Percentiles rank a stretch among this genome's conserved stretches.
These are phyloP conservation scores for Quercus rubra DNA, from an alignment of 306 rosid genomes.

Conservation along the genomic window DNA sequence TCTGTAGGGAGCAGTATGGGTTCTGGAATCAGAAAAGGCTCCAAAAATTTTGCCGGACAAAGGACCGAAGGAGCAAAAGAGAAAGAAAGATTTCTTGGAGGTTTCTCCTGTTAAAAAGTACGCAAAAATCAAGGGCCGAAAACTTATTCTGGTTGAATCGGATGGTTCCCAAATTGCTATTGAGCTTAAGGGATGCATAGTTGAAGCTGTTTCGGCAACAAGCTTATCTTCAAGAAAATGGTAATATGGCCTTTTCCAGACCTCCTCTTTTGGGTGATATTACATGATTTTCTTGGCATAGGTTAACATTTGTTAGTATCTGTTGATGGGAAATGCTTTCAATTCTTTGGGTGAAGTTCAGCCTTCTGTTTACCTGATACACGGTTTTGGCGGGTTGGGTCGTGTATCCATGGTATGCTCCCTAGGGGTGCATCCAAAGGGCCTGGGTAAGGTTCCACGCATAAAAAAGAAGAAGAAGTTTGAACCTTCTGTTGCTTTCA, in stretches of 20 bases:
- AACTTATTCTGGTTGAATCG: conserved; percentile 53
- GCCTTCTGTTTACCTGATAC: background rate
- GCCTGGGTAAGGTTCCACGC: too few species aligned
- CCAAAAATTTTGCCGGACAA: conserved; percentile 44
- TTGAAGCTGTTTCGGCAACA: conserved; percentile 83
- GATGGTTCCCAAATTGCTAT: conserved; percentile 47
- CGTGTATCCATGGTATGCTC: too few species aligned
- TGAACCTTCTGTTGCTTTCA: background rate
- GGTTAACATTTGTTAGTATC: background rate
- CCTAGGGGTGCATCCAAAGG: too few species aligned
- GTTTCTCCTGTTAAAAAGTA: conserved; percentile 61
- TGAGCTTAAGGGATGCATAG: conserved; percentile 53
- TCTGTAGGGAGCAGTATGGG: conserved; percentile 82
- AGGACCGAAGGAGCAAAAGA: conserved; percentile 48
- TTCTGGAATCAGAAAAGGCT: conserved; percentile 64
- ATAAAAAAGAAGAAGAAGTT: too few species aligned
- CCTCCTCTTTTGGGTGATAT: conserved; percentile 11
- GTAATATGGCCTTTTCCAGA: conserved; percentile 34
- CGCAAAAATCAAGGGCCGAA: conserved; percentile 51
- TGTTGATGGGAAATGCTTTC: background rate
- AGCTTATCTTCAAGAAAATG: conserved; percentile 71
- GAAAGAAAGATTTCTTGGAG: conserved; percentile 58
- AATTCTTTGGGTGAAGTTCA: background rate
- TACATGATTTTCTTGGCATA: conserved; percentile 9
- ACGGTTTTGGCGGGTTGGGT: too few species aligned